phyloP scores from a whole-genome alignment of 1,284 basidiomycete genomes.

The Pterulicium gracile region DNA sequence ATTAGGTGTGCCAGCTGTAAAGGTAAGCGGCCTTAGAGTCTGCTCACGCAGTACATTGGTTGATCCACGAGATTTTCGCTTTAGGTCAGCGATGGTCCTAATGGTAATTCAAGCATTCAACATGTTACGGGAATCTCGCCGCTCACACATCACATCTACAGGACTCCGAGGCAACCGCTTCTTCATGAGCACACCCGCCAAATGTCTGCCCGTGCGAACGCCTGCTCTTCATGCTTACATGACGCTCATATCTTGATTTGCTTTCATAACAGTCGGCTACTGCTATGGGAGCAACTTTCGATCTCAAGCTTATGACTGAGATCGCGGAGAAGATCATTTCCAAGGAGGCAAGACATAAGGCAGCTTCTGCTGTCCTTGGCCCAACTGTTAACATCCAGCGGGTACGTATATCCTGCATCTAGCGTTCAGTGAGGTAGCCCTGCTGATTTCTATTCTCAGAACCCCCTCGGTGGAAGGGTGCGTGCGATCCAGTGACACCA shows the following conservation, averaged over 20 bases:
- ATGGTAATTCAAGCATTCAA: slow-evolving; percentile 27
- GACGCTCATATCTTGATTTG: not conserved
- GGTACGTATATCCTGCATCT: slow-evolving; percentile 18
- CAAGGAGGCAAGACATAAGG: slow-evolving; percentile 57
- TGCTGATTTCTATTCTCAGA: slow-evolving; percentile 22
- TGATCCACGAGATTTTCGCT: no score
- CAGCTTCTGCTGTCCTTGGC: slow-evolving; percentile 59
- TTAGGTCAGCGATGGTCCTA: slow-evolving; percentile 67
- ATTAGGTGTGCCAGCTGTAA: slow-evolving; percentile 48
- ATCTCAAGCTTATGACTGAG: slow-evolving; percentile 50
- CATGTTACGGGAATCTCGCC: no score
- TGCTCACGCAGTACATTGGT: no score
- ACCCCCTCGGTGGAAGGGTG: slow-evolving; percentile 64
- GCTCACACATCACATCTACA: no score
- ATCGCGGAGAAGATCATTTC: slow-evolving; percentile 60
- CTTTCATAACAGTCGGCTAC: slow-evolving; percentile 45
- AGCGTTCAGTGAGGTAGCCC: not conserved
- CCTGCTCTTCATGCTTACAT: not conserved
- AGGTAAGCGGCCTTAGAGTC: no score
- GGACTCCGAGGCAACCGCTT: slow-evolving; percentile 47
- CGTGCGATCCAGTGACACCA: slow-evolving; percentile 10
- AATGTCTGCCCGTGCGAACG: slow-evolving; percentile 38
- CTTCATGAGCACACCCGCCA: slow-evolving; percentile 54
- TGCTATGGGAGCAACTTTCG: slow-evolving; percentile 66
- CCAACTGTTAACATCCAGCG: slow-evolving; percentile 79